phyloP scores from a whole-genome alignment of 345 rosid species.

The Brassica juncea region DNA sequence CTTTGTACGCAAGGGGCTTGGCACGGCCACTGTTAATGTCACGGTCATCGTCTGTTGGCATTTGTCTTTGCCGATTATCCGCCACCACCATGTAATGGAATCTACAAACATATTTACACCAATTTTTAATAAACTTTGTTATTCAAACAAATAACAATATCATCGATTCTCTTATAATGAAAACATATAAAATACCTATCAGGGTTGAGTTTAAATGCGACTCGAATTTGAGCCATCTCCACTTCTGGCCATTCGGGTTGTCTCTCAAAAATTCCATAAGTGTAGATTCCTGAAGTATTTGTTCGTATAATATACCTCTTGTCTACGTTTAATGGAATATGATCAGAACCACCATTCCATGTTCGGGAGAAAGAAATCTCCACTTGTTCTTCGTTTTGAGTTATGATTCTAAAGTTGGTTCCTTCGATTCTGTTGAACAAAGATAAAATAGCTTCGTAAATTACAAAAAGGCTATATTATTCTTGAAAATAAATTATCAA shows the following conservation, averaged over 20 bases:
- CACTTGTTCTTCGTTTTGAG: slow-evolving; percentile 55
- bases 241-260: slow-evolving; percentile 70
- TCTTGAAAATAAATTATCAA: not conserved
- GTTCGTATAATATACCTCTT: slow-evolving; percentile 70
- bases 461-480: not conserved
- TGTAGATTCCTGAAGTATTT: slow-evolving; percentile 69
- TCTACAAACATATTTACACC: slow-evolving; percentile 37
- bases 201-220: slow-evolving; percentile 74
- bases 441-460: not conserved
- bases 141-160: not conserved
- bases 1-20: slow-evolving; percentile 54
- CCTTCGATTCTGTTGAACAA: slow-evolving; percentile 53
- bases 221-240: slow-evolving; percentile 66
- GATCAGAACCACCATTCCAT: slow-evolving; percentile 44
- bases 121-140: not conserved
- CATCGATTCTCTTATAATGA: not conserved
- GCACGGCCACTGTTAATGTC: slow-evolving; percentile 50
- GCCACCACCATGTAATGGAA: slow-evolving; percentile 74
- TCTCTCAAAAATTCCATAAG: slow-evolving; percentile 81
- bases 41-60: slow-evolving; percentile 88
- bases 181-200: slow-evolving; percentile 49
- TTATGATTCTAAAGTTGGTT: slow-evolving; percentile 46
- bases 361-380: slow-evolving; percentile 62
- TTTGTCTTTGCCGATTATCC: slow-evolving; percentile 65
- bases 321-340: slow-evolving; percentile 60